Percentiles rank a stretch among this genome's conserved stretches.
Conservation (phyloP, 1,284 basidiomycete genomes). For the Ustilago curta region DNA sequence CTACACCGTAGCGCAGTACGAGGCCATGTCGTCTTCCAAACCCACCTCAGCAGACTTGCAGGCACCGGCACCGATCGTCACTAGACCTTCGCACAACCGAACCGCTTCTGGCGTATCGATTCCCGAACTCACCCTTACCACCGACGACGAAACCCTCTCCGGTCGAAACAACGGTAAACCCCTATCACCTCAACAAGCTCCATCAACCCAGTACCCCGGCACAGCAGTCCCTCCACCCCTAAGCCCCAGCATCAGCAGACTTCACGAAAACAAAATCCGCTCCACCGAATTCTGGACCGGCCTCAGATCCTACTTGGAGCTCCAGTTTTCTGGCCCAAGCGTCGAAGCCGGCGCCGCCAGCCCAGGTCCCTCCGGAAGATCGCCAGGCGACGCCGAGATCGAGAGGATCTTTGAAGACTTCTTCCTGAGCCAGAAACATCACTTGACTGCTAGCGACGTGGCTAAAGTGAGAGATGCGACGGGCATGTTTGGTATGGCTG, state of each 20-base stretch:
- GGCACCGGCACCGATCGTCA: slow-evolving; percentile 37
- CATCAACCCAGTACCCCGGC: slow-evolving; percentile 35
- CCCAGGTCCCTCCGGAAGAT: slow-evolving; percentile 35
- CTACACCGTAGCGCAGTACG: slow-evolving; percentile 61
- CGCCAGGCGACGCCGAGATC: slow-evolving; percentile 62
- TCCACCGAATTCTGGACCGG: slow-evolving; percentile 64
- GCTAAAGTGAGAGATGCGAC: slow-evolving; percentile 63
- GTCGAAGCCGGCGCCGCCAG: slow-evolving; percentile 42
- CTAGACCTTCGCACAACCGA: slow-evolving; percentile 49
- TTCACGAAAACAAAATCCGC: slow-evolving; percentile 59
- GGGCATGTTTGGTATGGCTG: slow-evolving; percentile 65
- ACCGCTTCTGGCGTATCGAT: slow-evolving; percentile 61
- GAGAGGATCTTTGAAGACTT: slow-evolving; percentile 67
- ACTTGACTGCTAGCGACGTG: slow-evolving; percentile 64
- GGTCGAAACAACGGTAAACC: slow-evolving; percentile 38
- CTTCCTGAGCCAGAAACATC: slow-evolving; percentile 64
- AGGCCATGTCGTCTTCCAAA: slow-evolving; percentile 28
- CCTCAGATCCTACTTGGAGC: slow-evolving; percentile 54
- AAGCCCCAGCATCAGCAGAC: slow-evolving; percentile 57
- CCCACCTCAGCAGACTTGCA: slow-evolving; percentile 25
- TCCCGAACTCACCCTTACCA: slow-evolving; percentile 66
- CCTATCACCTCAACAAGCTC: slow-evolving; percentile 29
- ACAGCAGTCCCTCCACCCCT: slow-evolving; percentile 31
- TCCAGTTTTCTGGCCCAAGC: slow-evolving; percentile 52
- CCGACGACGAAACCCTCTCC: slow-evolving; percentile 56